A percentile compares a stretch with the other conserved stretches of the same genome.
phyloP scores from a whole-genome alignment of 2,329 filamentous ascomycete species.

The Aspergillus sp. region DNA sequence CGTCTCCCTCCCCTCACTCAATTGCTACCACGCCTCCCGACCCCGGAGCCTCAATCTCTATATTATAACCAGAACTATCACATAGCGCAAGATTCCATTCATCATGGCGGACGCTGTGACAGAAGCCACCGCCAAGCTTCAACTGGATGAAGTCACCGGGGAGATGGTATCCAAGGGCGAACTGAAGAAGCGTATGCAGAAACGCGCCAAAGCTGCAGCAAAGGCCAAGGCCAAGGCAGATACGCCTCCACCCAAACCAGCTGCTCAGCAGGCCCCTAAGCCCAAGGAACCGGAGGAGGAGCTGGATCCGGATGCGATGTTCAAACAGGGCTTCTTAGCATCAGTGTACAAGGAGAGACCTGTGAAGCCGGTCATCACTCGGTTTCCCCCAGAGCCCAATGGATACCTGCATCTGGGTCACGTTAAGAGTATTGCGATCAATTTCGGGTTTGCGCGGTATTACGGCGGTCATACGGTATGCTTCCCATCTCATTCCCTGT shows the following conservation, averaged over 20 bases:
- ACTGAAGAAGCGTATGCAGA: constrained; percentile 26
- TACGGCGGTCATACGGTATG: constrained; percentile 64
- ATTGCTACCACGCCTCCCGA: too few species aligned
- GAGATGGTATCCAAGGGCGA: constrained; percentile 27
- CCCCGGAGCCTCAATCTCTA: too few species aligned
- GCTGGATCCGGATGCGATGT: constrained; percentile 63
- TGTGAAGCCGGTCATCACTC: constrained; percentile 53
- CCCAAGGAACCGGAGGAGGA: constrained; percentile 11
- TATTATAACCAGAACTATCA: too few species aligned
- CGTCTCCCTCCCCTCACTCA: too few species aligned
- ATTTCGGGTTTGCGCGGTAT: constrained; percentile 88
- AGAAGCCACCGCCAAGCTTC: constrained; percentile 18
- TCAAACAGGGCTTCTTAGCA: constrained; percentile 73
- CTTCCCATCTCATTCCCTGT: neutral
- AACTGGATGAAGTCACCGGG: constrained; percentile 20
- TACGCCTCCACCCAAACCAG: constrained; percentile 44
- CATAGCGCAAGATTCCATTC: neutral
- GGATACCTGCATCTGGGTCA: constrained; percentile 93
- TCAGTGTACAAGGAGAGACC: constrained; percentile 70
- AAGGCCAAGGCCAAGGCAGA: constrained; percentile 28
- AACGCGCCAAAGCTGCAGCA: constrained; percentile 26
- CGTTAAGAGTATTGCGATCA: constrained; percentile 91
- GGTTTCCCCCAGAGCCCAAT: constrained; percentile 86
- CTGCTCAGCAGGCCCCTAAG: constrained; percentile 23
- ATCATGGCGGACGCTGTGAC: constrained; percentile 18